phyloP scores from a whole-genome alignment of 1,139 yeast genomes.

The Debaryomyces singareniensis region DNA sequence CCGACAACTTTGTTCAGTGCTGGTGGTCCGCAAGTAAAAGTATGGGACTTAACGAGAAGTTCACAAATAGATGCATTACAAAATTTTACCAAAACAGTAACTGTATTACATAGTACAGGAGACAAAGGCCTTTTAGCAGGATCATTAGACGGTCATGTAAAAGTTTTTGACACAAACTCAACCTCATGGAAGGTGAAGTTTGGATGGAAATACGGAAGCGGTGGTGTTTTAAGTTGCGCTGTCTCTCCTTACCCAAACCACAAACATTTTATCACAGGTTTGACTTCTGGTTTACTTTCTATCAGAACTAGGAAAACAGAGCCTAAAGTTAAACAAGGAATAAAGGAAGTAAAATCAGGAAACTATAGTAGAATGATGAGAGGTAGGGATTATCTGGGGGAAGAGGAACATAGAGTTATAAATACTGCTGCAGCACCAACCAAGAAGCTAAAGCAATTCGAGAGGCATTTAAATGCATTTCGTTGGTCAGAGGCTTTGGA shows the following conservation, averaged over 20 bases:
- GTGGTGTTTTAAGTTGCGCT: constrained; percentile 84
- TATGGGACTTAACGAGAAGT: constrained; percentile 88
- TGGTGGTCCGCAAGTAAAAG: constrained; percentile 82
- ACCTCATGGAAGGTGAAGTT: constrained; percentile 83
- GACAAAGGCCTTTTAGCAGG: constrained; percentile 83
- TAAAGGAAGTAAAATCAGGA: constrained; percentile 38
- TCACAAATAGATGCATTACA: constrained; percentile 55
- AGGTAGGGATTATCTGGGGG: constrained; percentile 88
- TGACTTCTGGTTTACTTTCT: constrained; percentile 81
- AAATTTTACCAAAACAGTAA: constrained; percentile 90
- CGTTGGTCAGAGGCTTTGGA: constrained; percentile 92
- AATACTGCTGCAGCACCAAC: constrained; percentile 45
- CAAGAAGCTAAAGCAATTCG: constrained; percentile 72
- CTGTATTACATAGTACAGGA: constrained; percentile 67
- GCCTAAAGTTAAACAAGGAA: constrained; percentile 49
- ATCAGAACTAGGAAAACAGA: constrained; percentile 80
- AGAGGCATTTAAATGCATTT: constrained; percentile 77
- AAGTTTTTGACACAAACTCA: constrained; percentile 76
- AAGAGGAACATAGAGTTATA: constrained; percentile 70
- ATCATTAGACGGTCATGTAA: constrained; percentile 94
- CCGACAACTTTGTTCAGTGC: constrained; percentile 77
- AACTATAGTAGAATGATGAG: constrained; percentile 76
- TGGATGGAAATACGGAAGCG: constrained; percentile 92
- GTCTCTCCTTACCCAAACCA: constrained; percentile 70
- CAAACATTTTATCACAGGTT: constrained; percentile 91